These are phyloP conservation scores for Boletus edulis DNA, from an alignment of 768 basidiomycete genomes.

Conservation along the genomic window DNA sequence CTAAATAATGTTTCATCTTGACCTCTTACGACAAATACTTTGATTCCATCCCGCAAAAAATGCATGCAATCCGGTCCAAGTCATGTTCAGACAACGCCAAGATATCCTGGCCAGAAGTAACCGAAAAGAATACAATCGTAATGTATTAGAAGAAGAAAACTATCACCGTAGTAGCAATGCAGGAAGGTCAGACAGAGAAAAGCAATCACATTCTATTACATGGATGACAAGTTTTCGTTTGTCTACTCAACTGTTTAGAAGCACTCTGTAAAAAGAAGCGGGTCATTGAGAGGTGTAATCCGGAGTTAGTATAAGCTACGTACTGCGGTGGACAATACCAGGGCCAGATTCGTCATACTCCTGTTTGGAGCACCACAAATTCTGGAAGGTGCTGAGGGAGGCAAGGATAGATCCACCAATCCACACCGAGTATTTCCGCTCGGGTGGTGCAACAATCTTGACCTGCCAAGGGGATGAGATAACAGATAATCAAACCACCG, in stretches of 20 bases:
- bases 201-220: constrained; percentile 27
- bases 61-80: not conserved
- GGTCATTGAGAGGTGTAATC: not conserved
- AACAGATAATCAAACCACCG: not conserved
- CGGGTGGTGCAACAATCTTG: constrained; percentile 92
- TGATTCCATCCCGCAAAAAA: too few species aligned
- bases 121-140: constrained; percentile 19
- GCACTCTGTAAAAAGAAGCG: constrained; percentile 16
- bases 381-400: constrained; percentile 94
- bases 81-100: not conserved
- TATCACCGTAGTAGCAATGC: constrained; percentile 20
- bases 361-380: constrained; percentile 91
- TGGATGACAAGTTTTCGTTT: constrained; percentile 17
- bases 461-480: constrained; percentile 40
- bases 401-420: constrained; percentile 87
- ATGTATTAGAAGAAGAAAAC: constrained; percentile 16
- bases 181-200: constrained; percentile 6
- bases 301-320: constrained; percentile 22
- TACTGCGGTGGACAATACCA: constrained; percentile 77
- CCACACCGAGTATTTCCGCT: constrained; percentile 96
- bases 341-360: constrained; percentile 89
- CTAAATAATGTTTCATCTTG: too few species aligned
- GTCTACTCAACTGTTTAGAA: constrained; percentile 26
- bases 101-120: constrained; percentile 2
- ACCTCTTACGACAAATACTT: too few species aligned